Evolutionary conservation across 768 basidiomycete species (phyloP), one percentile per base, ranked within the genome.

Genomic region (Lyophyllum shimeji): DNA sequence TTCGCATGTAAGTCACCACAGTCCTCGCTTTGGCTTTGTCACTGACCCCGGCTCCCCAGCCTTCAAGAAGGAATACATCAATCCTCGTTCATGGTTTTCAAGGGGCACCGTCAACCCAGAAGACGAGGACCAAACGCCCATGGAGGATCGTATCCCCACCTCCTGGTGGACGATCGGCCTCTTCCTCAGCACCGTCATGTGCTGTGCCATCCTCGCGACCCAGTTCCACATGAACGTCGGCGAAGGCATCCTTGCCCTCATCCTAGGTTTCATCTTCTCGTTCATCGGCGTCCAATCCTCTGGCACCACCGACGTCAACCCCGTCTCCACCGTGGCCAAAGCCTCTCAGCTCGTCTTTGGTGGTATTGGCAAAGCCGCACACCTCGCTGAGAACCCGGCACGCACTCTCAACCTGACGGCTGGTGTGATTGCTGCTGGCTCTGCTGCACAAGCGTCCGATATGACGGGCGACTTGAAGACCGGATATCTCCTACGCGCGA

Each of bases 401-500:
- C 76, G 73, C 60, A 75, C 70, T 20, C 67, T 82, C 62, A 83
- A 83, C 63, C 65, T 83, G 67, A 63, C 77, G 43, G 81, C 78
- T 47, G 83, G 82, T 68, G 73, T 80, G 43, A 69, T 84, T 58
- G 74, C 83, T 24, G 81, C 74, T 46, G 82, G 81, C 31, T 77
- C 82, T 47, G 82, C 83, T 20, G 81, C 76, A 20, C 83, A 84
- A 63, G 76, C 82, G 21, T 63, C 77, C 27, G 86, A 87, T 65
- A 86, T 87, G 86, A 82, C 80, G 45, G 79, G 84, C 53, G 86
- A 87, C 65, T 67, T 87, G 61, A 86, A 87, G 71, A 83, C 86
- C n/a, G 83, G 83, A 57, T 85, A 85, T 66, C 81, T 87, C 55
- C 76, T 86, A 23, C 74, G 85, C 49, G 80, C 84, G 12, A 86